Conservation (phyloP, 345 rosid genomes). For the Gossypium australe region DNA sequence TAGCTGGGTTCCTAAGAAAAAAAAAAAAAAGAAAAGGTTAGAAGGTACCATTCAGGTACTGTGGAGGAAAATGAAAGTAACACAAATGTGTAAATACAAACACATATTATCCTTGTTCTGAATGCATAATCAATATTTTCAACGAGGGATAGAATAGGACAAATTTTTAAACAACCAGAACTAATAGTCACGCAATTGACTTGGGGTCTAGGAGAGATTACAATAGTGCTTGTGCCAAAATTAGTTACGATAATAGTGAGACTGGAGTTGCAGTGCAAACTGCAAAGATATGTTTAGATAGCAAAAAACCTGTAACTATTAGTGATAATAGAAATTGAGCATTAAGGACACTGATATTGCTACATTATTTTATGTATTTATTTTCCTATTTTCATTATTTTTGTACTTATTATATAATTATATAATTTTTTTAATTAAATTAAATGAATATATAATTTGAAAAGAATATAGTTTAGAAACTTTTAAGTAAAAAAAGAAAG, state of each 20-base stretch:
- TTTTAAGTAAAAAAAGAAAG: not conserved
- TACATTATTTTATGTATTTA: not conserved
- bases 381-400: not conserved
- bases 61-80: not conserved
- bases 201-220: not conserved
- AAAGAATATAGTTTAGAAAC: not conserved
- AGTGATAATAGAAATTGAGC: not conserved
- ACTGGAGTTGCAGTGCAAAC: not conserved
- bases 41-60: not conserved
- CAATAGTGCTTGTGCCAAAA: not conserved
- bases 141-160: not conserved
- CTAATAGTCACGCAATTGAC: not conserved
- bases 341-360: not conserved
- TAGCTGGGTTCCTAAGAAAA: slow-evolving; percentile 75
- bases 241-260: not conserved
- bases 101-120: not conserved
- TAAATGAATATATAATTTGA: not conserved
- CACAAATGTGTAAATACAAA: not conserved
- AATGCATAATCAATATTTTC: not conserved
- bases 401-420: not conserved
- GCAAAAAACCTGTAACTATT: not conserved
- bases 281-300: not conserved
- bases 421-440: not conserved
- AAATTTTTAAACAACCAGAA: not conserved
- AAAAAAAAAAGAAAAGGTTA: slow-evolving; percentile 4